phyloP scores from a whole-genome alignment of 148 eudicot species.

The Rhododendron griersonianum region DNA sequence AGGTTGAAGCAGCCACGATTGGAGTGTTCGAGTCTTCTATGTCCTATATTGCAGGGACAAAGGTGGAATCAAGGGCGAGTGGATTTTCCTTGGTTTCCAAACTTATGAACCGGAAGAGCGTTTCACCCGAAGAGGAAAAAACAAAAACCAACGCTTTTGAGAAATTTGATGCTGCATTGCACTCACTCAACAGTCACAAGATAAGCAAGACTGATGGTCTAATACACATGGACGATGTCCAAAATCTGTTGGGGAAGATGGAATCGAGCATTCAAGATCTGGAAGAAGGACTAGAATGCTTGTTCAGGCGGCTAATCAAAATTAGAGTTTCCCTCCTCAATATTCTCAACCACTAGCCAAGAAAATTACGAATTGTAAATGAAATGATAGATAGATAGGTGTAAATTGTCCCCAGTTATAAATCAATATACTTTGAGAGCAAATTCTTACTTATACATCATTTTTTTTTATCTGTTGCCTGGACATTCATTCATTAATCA shows the following conservation, averaged over 20 bases:
- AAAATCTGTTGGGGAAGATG: slow-evolving; percentile 6
- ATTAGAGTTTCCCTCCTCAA: slow-evolving; percentile 47
- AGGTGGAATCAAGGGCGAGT: not conserved
- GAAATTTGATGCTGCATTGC: slow-evolving; percentile 24
- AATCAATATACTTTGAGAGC: not conserved
- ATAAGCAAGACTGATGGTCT: not conserved
- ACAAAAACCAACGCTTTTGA: slow-evolving; percentile 18
- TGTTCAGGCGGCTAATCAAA: slow-evolving; percentile 34
- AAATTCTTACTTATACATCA: not conserved
- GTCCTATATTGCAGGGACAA: slow-evolving; percentile 11
- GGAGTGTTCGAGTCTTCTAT: slow-evolving; percentile 16
- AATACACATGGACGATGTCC: slow-evolving; percentile 11
- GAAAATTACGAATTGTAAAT: not conserved
- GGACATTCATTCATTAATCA: not conserved
- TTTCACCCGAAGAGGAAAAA: not conserved
- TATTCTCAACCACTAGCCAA: slow-evolving; percentile 32
- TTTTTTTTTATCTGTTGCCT: not conserved
- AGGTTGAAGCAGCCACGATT: slow-evolving; percentile 20
- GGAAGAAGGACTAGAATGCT: slow-evolving; percentile 35
- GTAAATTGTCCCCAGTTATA: not conserved
- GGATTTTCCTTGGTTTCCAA: not conserved
- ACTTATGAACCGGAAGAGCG: not conserved
- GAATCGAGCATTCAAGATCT: slow-evolving; percentile 31
- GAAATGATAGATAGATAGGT: not conserved
- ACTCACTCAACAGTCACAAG: slow-evolving; percentile 18